Conservation (phyloP, 805 yeast species). For the Lipomyces spencermartinsiae region DNA sequence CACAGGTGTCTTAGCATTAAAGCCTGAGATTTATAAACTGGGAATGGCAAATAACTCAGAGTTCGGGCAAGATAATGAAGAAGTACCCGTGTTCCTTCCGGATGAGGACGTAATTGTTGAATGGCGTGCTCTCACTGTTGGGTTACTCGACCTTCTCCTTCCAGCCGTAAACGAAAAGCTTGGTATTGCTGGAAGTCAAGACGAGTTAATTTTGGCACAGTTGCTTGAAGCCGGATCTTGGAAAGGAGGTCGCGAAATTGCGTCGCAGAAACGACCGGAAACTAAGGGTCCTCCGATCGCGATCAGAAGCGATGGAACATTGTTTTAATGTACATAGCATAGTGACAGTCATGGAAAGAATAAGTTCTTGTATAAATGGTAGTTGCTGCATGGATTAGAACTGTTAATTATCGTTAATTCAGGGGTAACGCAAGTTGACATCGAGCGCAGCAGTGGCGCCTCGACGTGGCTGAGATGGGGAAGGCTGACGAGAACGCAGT, state of each 20-base stretch:
- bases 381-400: no score
- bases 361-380: no score
- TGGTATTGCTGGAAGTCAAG: conserved; percentile 42
- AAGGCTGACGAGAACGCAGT: no score
- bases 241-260: conserved; percentile 64
- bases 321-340: conserved; percentile 51
- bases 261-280: conserved; percentile 55
- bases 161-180: conserved; percentile 59
- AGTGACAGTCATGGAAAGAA: neutral
- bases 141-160: conserved; percentile 59
- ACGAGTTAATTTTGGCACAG: conserved; percentile 58
- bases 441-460: neutral
- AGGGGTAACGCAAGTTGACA: neutral
- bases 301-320: conserved; percentile 67
- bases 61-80: conserved; percentile 32
- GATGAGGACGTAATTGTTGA: conserved; percentile 67
- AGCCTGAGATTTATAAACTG: conserved; percentile 48
- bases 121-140: conserved; percentile 69
- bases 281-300: conserved; percentile 70
- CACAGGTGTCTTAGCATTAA: conserved; percentile 57
- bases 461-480: neutral
- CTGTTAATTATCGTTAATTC: neutral
- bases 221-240: conserved; percentile 72
- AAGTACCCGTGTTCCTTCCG: conserved; percentile 59
- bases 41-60: conserved; percentile 51